Evolutionary conservation across 441 rosid genomes (phyloP).

Genomic region (Populus trichocarpa): DNA sequence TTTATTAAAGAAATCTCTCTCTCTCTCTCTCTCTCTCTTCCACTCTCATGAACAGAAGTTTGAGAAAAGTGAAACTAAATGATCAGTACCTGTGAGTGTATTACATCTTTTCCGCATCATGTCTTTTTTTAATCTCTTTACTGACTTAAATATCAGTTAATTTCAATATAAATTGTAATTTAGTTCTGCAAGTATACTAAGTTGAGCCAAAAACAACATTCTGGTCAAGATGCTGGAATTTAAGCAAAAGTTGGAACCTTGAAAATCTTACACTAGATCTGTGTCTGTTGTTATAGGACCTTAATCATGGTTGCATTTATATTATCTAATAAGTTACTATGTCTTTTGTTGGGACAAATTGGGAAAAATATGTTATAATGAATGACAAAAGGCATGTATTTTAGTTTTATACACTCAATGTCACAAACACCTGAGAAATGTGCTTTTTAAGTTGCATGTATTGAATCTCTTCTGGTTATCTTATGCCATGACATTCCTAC

Average conservation of each 20-base stretch:
- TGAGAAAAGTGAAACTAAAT: not conserved
- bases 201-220: not conserved
- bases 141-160: not conserved
- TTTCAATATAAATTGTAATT: not conserved
- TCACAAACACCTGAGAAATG: not conserved
- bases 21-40: not conserved
- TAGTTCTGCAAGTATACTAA: not conserved
- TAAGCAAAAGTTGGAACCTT: not conserved
- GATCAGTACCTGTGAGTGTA: not conserved
- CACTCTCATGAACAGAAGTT: not conserved
- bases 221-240: not conserved
- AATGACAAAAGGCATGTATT: not conserved
- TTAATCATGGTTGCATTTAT: not conserved
- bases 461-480: conserved; percentile 10
- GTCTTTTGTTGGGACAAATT: not conserved
- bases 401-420: not conserved
- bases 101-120: not conserved
- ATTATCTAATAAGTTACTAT: not conserved
- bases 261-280: not conserved
- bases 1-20: not conserved
- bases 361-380: not conserved
- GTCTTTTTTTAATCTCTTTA: not conserved
- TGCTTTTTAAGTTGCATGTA: conserved; percentile 1
- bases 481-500: conserved; percentile 15
- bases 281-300: not conserved